These are phyloP conservation scores for Gossypium schwendimanii DNA, from an alignment of 441 rosid species.

Conservation along the genomic window DNA sequence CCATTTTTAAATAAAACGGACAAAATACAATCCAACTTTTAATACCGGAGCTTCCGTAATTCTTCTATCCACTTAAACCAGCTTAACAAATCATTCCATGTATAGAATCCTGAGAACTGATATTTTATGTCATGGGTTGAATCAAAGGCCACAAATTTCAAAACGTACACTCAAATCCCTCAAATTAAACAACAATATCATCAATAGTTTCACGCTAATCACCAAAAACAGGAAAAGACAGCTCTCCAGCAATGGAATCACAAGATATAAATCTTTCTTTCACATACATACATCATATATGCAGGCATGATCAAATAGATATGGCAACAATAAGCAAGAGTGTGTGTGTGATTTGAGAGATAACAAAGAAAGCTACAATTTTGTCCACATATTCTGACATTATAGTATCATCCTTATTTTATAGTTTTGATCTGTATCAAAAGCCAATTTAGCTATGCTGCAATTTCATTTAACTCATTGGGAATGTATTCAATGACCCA, in stretches of 20 bases:
- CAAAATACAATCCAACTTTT: no score
- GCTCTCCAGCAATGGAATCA: slow-evolving; percentile 2
- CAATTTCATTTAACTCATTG: no score
- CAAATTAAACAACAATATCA: no score
- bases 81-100: background rate
- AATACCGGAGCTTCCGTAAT: no score
- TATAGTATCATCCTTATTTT: background rate
- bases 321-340: background rate
- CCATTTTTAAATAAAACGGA: no score
- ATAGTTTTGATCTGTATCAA: no score
- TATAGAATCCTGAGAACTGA: background rate
- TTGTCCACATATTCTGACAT: background rate
- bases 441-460: no score
- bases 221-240: background rate
- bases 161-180: background rate
- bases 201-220: background rate
- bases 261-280: background rate
- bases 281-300: background rate
- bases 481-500: no score
- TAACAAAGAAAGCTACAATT: background rate
- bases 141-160: background rate
- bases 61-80: no score
- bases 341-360: background rate
- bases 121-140: background rate
- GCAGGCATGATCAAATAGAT: slow-evolving; percentile 9